Evolutionary conservation across 1,139 yeast species (phyloP).

Genomic region (Magnusiomyces fungicola): DNA sequence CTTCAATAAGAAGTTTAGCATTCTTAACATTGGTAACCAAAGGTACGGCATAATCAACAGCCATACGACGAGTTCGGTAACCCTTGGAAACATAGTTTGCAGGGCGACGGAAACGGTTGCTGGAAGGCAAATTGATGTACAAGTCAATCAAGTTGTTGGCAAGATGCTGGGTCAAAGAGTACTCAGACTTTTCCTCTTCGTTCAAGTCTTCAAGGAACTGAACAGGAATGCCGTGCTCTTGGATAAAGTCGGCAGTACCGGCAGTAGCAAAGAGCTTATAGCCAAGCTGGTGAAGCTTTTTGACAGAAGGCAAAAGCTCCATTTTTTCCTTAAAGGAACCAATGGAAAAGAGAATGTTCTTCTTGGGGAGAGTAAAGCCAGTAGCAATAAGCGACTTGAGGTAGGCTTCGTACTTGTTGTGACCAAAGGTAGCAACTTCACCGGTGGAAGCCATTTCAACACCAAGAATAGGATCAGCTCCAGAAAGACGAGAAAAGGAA

Average conservation of each 20-base stretch:
- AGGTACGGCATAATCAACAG: conserved; percentile 97
- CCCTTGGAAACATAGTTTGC: conserved; percentile 97
- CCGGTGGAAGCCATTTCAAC: conserved; percentile 99
- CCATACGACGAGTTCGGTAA: conserved; percentile 98
- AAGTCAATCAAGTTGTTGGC: conserved; percentile 94
- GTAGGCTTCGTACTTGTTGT: conserved; percentile 94
- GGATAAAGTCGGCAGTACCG: conserved; percentile 97
- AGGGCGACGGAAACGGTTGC: conserved; percentile 97
- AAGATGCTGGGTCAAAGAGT: conserved; percentile 90
- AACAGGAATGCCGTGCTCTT: conserved; percentile 90
- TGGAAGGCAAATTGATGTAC: conserved; percentile 92
- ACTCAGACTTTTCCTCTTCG: conserved; percentile 71
- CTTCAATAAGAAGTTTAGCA: conserved; percentile 93
- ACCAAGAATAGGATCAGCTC: conserved; percentile 97
- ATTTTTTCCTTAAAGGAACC: conserved; percentile 98
- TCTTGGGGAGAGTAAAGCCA: conserved; percentile 92
- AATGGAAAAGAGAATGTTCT: conserved; percentile 85
- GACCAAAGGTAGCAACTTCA: conserved; percentile 97
- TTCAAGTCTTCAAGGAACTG: conserved; percentile 86
- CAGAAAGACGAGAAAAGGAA: conserved; percentile 94
- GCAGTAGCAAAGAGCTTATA: conserved; percentile 93
- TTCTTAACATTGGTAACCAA: conserved; percentile 95
- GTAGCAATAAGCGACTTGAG: conserved; percentile 89
- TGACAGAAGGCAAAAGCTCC: conserved; percentile 84
- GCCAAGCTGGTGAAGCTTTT: conserved; percentile 74